Percentiles rank a stretch among this genome's conserved stretches.
These are phyloP conservation scores for Stevia rebaudiana DNA, from an alignment of 140 eudicot genomes.

Conservation along the genomic window DNA sequence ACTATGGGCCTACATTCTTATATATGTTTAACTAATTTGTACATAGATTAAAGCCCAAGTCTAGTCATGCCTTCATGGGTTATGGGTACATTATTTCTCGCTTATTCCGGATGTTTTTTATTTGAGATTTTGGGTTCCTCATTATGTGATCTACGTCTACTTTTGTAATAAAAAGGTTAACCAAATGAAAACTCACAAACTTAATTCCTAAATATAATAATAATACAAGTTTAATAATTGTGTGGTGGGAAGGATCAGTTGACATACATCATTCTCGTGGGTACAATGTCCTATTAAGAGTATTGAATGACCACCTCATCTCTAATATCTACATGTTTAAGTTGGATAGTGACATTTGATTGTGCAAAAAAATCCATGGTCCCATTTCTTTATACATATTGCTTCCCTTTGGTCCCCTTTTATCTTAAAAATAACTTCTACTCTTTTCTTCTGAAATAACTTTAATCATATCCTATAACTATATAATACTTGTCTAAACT, in stretches of 20 bases:
- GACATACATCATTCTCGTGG: slow-evolving; percentile 34
- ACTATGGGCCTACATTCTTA: too few relatives aligned
- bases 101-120: neutral
- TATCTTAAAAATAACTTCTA: slow-evolving; percentile 20
- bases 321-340: slow-evolving; percentile 40
- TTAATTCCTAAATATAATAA: neutral
- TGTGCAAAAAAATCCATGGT: slow-evolving; percentile 31
- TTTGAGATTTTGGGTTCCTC: neutral
- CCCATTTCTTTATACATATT: slow-evolving; percentile 36
- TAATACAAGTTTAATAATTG: neutral
- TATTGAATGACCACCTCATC: slow-evolving; percentile 42
- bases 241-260: slow-evolving; percentile 18
- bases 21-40: too few relatives aligned
- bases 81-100: neutral
- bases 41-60: too few relatives aligned
- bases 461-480: neutral
- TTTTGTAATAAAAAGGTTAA: neutral
- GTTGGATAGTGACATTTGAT: slow-evolving; percentile 37
- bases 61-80: neutral
- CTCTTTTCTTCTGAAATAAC: neutral
- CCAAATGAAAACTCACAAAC: neutral
- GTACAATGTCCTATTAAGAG: slow-evolving; percentile 32
- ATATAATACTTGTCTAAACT: neutral
- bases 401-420: slow-evolving; percentile 33
- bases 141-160: neutral